These are phyloP conservation scores for Colletotrichum sp. DNA, from an alignment of 2,329 filamentous ascomycete species.

Conservation along the genomic window DNA sequence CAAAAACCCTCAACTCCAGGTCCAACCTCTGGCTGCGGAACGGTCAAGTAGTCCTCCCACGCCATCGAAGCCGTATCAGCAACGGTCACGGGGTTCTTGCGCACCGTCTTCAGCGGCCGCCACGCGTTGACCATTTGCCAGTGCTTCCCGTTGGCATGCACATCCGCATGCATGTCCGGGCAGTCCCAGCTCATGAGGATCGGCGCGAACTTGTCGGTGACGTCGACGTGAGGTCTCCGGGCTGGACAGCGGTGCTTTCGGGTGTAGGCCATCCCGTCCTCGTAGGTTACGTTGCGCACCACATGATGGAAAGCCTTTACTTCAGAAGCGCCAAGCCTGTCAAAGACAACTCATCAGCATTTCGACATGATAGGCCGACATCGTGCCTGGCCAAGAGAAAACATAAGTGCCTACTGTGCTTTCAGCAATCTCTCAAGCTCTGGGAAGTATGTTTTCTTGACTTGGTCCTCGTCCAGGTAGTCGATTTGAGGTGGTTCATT, in stretches of 20 bases:
- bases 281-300: neutral
- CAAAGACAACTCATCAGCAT: neutral
- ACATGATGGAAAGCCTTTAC: conserved; percentile 1
- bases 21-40: neutral
- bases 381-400: neutral
- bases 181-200: conserved; percentile 4
- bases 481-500: neutral
- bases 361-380: rapidly evolving
- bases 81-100: neutral
- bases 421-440: neutral
- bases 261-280: neutral
- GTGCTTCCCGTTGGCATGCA: neutral
- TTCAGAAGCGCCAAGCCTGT: neutral
- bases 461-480: neutral
- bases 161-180: neutral
- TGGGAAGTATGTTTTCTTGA: neutral
- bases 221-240: neutral
- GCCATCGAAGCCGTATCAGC: neutral
- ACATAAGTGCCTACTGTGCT: neutral
- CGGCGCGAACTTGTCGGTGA: neutral
- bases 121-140: conserved; percentile 11
- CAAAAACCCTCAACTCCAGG: neutral
- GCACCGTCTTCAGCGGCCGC: neutral
- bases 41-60: neutral
- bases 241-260: neutral